Percentiles rank a stretch among this genome's conserved stretches.
These are phyloP conservation scores for Pochonia chlamydosporia DNA, from an alignment of 2,329 filamentous ascomycete species.

Conservation along the genomic window DNA sequence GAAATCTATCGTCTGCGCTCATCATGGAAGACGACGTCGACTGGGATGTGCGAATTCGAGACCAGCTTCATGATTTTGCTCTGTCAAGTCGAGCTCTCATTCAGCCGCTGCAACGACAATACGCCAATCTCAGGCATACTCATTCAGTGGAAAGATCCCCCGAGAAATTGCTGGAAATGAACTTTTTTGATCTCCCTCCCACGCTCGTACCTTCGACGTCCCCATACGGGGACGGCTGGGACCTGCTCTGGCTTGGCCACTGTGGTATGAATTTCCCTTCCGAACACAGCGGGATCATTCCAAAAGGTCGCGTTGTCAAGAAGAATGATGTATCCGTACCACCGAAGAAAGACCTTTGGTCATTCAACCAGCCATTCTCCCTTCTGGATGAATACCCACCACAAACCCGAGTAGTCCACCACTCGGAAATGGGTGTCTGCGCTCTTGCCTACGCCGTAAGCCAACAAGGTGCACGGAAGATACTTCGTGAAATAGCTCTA, in stretches of 20 bases:
- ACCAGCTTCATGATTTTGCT: slow-evolving; percentile 38
- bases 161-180: slow-evolving; percentile 10
- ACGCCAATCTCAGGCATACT: slow-evolving; percentile 20
- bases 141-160: slow-evolving; percentile 3
- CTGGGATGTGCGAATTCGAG: slow-evolving; percentile 47
- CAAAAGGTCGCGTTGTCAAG: slow-evolving; percentile 25
- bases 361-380: slow-evolving; percentile 28
- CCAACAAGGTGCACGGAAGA: slow-evolving; percentile 34
- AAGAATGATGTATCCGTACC: slow-evolving; percentile 31
- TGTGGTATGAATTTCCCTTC: slow-evolving; percentile 32
- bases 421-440: slow-evolving; percentile 32
- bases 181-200: slow-evolving; percentile 15
- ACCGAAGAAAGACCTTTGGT: slow-evolving; percentile 23
- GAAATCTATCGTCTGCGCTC: slow-evolving; percentile 39
- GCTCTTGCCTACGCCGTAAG: slow-evolving; percentile 39
- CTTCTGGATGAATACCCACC: slow-evolving; percentile 26
- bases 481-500: slow-evolving; percentile 38
- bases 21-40: slow-evolving; percentile 53
- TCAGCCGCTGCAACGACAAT: slow-evolving; percentile 20
- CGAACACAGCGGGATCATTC: slow-evolving; percentile 11
- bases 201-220: slow-evolving; percentile 20
- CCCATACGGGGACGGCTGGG: slow-evolving; percentile 47
- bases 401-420: slow-evolving; percentile 39
- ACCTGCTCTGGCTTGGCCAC: slow-evolving; percentile 46
- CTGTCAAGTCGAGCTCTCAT: slow-evolving; percentile 27